A percentile compares a stretch with the other conserved stretches of the same genome.
Evolutionary conservation across 768 basidiomycete genomes (phyloP).

Genomic region (Boletales sp.): DNA sequence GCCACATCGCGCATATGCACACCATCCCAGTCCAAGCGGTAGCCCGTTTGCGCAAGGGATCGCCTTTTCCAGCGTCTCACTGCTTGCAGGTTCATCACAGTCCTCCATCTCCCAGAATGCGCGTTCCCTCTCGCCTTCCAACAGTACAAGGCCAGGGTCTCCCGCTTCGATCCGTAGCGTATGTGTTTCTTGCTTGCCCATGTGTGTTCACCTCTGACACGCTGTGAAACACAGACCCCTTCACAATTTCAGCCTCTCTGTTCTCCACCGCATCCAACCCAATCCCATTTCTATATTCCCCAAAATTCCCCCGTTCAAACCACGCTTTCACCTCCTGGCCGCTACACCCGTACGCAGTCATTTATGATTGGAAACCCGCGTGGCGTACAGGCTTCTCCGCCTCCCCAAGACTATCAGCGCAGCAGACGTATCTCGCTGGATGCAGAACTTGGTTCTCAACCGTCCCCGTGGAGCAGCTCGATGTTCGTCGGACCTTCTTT

Average conservation of each 20-base stretch:
- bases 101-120: background rate
- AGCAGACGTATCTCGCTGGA: slow-evolving; percentile 9
- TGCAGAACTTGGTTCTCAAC: background rate
- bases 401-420: background rate
- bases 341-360: slow-evolving; percentile 13
- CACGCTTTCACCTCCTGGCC: slow-evolving; percentile 3
- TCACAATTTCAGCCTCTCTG: slow-evolving; percentile 1
- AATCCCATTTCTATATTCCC: slow-evolving; percentile 5
- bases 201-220: no score
- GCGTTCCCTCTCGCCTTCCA: slow-evolving; percentile 6
- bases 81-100: slow-evolving; percentile 4
- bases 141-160: slow-evolving; percentile 5
- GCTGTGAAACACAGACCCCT: background rate
- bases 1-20: slow-evolving; percentile 2
- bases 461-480: background rate
- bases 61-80: slow-evolving; percentile 12
- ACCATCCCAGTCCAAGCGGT: slow-evolving; percentile 7
- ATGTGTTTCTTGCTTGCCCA: background rate
- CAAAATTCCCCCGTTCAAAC: slow-evolving; percentile 4
- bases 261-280: slow-evolving; percentile 4
- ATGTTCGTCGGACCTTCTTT: background rate
- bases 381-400: background rate
- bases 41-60: slow-evolving; percentile 10
- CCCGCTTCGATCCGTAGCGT: slow-evolving; percentile 11
- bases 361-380: slow-evolving; percentile 5